These are phyloP conservation scores for Paracoccidioides lutzii DNA, from an alignment of 2,329 filamentous ascomycete species.

Conservation along the genomic window DNA sequence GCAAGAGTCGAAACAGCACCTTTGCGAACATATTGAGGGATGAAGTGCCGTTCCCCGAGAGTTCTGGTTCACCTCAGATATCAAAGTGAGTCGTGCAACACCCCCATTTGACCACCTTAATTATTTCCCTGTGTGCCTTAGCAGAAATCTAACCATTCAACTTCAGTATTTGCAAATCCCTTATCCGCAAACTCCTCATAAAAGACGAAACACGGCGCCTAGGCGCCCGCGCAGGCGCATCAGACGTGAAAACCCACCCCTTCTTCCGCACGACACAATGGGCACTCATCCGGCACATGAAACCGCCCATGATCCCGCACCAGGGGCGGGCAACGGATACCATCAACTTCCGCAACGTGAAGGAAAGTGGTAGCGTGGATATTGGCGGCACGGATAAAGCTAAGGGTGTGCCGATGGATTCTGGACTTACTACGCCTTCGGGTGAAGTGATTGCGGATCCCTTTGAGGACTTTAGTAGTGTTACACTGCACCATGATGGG, in stretches of 20 bases:
- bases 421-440: conserved; percentile 70
- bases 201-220: conserved; percentile 93
- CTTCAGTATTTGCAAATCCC: conserved; percentile 76
- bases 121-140: neutral
- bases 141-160: conserved; percentile 2
- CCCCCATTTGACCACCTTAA: neutral
- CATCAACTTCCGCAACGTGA: conserved; percentile 93
- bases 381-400: conserved; percentile 33
- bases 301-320: conserved; percentile 90
- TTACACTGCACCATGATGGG: conserved; percentile 91
- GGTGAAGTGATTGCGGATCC: conserved; percentile 66
- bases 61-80: conserved; percentile 67
- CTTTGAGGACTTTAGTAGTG: conserved; percentile 97
- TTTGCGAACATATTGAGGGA: conserved; percentile 95
- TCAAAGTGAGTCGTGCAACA: conserved; percentile 59
- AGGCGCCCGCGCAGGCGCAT: conserved; percentile 86
- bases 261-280: conserved; percentile 96
- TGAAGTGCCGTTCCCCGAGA: conserved; percentile 91
- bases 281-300: conserved; percentile 94
- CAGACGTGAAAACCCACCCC: conserved; percentile 88
- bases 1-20: conserved; percentile 95
- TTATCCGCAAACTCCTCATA: conserved; percentile 92
- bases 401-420: conserved; percentile 77
- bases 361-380: conserved; percentile 92
- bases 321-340: conserved; percentile 85